A percentile compares a stretch with the other conserved stretches of the same genome.
These are phyloP conservation scores for Trametes polyzona DNA, from an alignment of 1,284 basidiomycete species.

Conservation along the genomic window DNA sequence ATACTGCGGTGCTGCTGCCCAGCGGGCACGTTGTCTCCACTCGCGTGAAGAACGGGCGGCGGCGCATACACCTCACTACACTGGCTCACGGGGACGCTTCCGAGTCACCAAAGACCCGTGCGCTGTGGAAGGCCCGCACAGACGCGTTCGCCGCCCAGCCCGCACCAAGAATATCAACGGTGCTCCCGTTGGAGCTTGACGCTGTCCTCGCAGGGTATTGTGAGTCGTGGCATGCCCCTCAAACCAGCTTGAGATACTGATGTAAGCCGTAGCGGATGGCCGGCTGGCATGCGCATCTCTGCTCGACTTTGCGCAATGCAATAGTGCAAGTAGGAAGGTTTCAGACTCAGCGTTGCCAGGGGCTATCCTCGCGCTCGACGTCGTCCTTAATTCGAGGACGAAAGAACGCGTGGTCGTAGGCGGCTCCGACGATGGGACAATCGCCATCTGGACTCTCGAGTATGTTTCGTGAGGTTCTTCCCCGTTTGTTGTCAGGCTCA, in stretches of 20 bases:
- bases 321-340: slow-evolving; percentile 35
- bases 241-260: not conserved
- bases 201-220: slow-evolving; percentile 63
- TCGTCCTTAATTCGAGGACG: slow-evolving; percentile 57
- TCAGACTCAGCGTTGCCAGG: slow-evolving; percentile 55
- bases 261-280: slow-evolving; percentile 58
- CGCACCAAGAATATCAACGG: slow-evolving; percentile 42
- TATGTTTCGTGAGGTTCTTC: slow-evolving; percentile 31
- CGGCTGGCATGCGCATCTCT: slow-evolving; percentile 48
- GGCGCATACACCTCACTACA: slow-evolving; percentile 25
- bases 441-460: slow-evolving; percentile 72
- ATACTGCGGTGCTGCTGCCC: slow-evolving; percentile 14
- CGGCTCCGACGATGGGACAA: slow-evolving; percentile 75
- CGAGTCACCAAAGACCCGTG: slow-evolving; percentile 4
- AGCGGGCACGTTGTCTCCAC: slow-evolving; percentile 27
- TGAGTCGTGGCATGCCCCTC: slow-evolving; percentile 39
- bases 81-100: not conserved
- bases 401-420: slow-evolving; percentile 66
- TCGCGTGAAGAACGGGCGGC: slow-evolving; percentile 27
- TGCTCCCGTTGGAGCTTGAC: slow-evolving; percentile 62
- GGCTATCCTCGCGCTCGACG: slow-evolving; percentile 53
- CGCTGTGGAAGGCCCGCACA: slow-evolving; percentile 35
- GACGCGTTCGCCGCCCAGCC: slow-evolving; percentile 8
- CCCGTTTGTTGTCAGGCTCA: too few relatives aligned
- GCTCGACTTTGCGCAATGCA: slow-evolving; percentile 31